phyloP scores from a whole-genome alignment of 1,139 yeast genomes.

The Pneumocystis sp. region DNA sequence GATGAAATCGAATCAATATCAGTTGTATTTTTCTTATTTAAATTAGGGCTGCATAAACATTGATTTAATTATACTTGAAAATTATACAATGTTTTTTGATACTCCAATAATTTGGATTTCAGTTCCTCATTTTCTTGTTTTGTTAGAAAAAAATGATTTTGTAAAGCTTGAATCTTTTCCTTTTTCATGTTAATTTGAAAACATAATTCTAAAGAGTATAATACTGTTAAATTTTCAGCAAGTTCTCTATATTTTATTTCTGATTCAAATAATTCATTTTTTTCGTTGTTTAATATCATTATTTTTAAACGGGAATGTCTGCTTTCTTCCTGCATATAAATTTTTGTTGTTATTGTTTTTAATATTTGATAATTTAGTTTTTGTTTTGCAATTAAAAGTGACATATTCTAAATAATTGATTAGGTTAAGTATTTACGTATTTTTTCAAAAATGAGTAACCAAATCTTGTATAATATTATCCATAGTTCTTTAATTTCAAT shows the following conservation, averaged over 20 bases:
- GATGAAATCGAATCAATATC: not conserved
- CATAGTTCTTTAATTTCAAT: not conserved
- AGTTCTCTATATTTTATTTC: not conserved
- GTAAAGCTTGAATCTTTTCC: not conserved
- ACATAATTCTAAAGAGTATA: not conserved
- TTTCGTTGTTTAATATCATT: not conserved
- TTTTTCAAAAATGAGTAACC: not conserved
- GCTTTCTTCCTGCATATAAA: not conserved
- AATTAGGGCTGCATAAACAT: not conserved
- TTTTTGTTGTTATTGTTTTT: not conserved
- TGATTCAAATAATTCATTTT: not conserved
- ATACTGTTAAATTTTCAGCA: not conserved
- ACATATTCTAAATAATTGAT: not conserved
- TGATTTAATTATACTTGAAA: not conserved
- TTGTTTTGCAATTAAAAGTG: not conserved
- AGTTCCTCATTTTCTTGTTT: not conserved
- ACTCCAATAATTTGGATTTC: not conserved
- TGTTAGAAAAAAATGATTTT: not conserved
- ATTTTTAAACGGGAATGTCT: not conserved
- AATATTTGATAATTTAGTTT: not conserved
- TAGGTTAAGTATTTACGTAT: not conserved
- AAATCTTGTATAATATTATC: not conserved
- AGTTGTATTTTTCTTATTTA: not conserved
- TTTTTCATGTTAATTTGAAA: not conserved
- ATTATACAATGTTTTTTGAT: not conserved